Conservation (phyloP, 805 yeast species). For the Suhomyces vadensis region DNA sequence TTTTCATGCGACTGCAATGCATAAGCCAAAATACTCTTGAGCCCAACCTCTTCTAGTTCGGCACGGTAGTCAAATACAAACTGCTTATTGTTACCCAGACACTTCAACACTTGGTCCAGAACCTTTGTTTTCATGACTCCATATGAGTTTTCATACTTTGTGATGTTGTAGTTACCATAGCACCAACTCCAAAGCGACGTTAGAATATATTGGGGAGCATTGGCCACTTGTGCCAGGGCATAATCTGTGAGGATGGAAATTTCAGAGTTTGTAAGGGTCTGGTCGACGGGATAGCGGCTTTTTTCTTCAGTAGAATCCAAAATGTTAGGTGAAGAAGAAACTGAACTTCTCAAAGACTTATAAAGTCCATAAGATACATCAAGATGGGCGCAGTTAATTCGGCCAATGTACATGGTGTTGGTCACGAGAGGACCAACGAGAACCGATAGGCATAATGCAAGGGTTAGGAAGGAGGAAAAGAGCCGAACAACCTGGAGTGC, state of each 20-base stretch:
- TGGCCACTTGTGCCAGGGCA: conserved; percentile 45
- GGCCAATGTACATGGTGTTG: conserved; percentile 25
- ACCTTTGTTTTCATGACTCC: conserved; percentile 15
- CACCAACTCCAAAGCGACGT: conserved; percentile 48
- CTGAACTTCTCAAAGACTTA: conserved; percentile 39
- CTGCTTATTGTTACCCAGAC: conserved; percentile 15
- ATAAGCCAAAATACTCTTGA: conserved; percentile 48
- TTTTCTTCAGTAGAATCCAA: not conserved
- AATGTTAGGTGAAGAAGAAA: conserved; percentile 8
- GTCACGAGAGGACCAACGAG: conserved; percentile 29
- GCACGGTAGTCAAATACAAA: conserved; percentile 48
- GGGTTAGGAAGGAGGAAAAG: conserved; percentile 16
- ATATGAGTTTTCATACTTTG: conserved; percentile 12
- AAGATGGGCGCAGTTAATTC: conserved; percentile 51
- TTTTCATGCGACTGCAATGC: conserved; percentile 36
- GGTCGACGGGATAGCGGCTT: conserved; percentile 25
- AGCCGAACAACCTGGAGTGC: conserved; percentile 29
- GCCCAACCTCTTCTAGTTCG: conserved; percentile 40
- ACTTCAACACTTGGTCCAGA: conserved; percentile 25
- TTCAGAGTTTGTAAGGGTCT: conserved; percentile 49
- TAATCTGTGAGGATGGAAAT: conserved; percentile 46
- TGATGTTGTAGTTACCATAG: conserved; percentile 38
- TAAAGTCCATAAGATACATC: conserved; percentile 58
- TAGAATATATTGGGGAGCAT: conserved; percentile 50
- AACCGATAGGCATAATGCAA: conserved; percentile 20